Evolutionary conservation across 768 basidiomycete genomes (phyloP), one percentile per base, ranked within the genome.

Genomic region (Amanita molliuscula): DNA sequence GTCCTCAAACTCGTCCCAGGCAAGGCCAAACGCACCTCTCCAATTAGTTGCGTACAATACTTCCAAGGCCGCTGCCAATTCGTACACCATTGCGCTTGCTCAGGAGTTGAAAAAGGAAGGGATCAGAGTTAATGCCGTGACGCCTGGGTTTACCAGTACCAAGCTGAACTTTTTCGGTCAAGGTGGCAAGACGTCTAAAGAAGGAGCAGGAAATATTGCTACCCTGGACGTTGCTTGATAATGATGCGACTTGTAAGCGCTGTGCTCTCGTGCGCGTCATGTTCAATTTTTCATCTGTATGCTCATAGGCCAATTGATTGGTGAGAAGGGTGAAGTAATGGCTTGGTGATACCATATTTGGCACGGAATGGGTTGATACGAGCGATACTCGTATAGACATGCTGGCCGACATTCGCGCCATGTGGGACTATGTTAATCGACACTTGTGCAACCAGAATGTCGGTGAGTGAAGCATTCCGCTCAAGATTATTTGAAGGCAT

Each of bases 1-100:
- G 71, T 68, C 70, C 1, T 74, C 72, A 18, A 76, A 73, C 57
- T 48, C 60, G 0, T 49, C 50, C 37, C 67, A 69, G 56, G 64
- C 72, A 6, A 51, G 56, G 18, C 61, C 63, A 3, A 55, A 67
- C 25, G 56, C 63, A 2, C 11, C 35, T 20, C 52, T 68, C 11
- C 69, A 73, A 56, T 47, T 64, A 18, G 65, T 68, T 23, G 73
- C 72, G 6, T 86, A 85, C 59, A 84, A 84, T 56, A 79, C 82
- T 1, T 81, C 78, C 53, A 86, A 86, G 65, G 82, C 78, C 0
- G 85, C 84, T 6, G 78, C 77, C 0, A 78, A 81, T 41, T 74
- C 75, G 37, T 76, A 85, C 44, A 67, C 73, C 0, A 79, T 77
- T 51, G 76, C 75, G 1, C 66, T 86, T n/a, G 79, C 83, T 1